Base-by-base conservation (phyloP, 2,329 filamentous ascomycete species). In the Pestalotiopsis sp. region DNA sequence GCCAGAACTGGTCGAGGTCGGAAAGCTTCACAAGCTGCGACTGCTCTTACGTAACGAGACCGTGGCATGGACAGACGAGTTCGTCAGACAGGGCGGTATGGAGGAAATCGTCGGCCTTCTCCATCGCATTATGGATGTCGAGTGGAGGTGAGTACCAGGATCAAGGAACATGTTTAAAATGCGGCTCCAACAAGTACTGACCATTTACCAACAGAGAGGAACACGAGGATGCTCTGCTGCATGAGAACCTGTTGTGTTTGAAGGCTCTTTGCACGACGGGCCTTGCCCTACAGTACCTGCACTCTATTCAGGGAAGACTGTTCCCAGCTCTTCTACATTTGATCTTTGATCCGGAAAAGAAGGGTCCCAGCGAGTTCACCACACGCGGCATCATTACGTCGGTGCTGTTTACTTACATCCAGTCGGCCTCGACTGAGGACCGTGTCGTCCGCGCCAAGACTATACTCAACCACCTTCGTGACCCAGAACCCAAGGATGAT, bases 271-370 rank as follows among this genome's bases (percentile, higher is more conserved):
- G 94, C 77, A 99, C 96, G 1, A 98, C 95, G 1, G 94, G 93
- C 17, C 87, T 93, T 45, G 96, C 94, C 1, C 86, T 98, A 75
- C 89, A 92, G 72, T 93, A 95, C 76, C 88, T 99, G 7, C 88
- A 93, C 72, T 89, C 90, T 11, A 93, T 97, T 68, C 93, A 97
- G 73, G 84, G 86, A 5, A 91, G 91, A 0, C 86, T 99, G 9
- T 98, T 98, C 76, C 94, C 95, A 1, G 93, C 93, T 31, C 84
- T 99, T 61, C 82, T 98, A 61, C 88, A 89, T 69, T 94, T 98
- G 91, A 86, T 98, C 56, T 98, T 98, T 75, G 95, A 98, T 75
- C 93, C 97, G n/a, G 95, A 98, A 78, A 97, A 95, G 84, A 98
- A 98, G 79, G 96, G 96, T 0, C 96, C 96, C 0, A 97, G 93